Percentiles rank a stretch among this genome's conserved stretches.
phyloP scores from a whole-genome alignment of 2,329 filamentous ascomycete species.

The Monosporascus ibericus region DNA sequence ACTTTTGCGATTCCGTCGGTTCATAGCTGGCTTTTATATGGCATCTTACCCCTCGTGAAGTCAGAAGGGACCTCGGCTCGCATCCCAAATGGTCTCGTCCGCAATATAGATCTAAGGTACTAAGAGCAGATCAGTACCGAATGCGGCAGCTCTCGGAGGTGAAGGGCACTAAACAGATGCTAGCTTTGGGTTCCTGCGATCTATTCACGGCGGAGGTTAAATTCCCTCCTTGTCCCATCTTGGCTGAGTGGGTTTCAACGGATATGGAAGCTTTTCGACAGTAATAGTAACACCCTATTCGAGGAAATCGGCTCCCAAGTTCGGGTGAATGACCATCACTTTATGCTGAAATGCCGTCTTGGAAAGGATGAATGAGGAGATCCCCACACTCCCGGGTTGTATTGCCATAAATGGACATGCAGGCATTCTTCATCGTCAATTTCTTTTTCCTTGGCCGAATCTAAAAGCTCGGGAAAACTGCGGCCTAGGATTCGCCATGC shows the following conservation, averaged over 20 bases:
- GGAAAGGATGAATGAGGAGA: neutral
- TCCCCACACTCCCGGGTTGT: conserved; percentile 15
- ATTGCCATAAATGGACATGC: conserved; percentile 16
- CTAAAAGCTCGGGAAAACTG: neutral
- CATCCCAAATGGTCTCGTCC: neutral
- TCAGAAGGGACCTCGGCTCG: neutral
- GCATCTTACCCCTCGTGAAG: neutral
- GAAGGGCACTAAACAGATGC: conserved; percentile 16
- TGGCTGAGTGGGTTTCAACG: conserved; percentile 2
- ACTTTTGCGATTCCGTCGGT: neutral
- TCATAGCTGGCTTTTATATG: neutral
- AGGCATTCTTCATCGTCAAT: neutral
- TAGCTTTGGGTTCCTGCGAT: conserved; percentile 10
- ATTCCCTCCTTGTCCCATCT: conserved; percentile 19
- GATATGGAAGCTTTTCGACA: neutral
- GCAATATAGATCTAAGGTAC: neutral
- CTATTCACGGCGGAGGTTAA: conserved; percentile 15
- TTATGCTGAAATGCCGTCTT: neutral
- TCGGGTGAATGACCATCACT: neutral
- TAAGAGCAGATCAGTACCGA: neutral
- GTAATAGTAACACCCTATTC: neutral
- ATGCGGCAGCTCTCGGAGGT: conserved; percentile 15
- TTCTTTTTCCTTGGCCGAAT: neutral
- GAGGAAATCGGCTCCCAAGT: neutral
- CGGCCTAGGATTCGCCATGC: neutral